Evolutionary conservation across 73 alveolate genomes (phyloP).

Genomic region (Paramecium pentaurelia): DNA sequence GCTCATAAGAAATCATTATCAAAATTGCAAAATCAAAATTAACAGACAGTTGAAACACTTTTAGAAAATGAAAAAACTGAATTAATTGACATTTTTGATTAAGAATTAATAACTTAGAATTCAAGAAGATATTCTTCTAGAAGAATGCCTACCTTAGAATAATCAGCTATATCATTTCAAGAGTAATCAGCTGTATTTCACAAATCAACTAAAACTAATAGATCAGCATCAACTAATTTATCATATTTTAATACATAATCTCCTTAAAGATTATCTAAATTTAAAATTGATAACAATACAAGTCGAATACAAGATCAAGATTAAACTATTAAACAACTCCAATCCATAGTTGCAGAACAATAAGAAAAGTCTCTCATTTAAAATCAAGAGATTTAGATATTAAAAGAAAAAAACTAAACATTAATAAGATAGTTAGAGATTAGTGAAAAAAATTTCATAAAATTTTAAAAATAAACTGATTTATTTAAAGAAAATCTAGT

Average conservation of each 20-base stretch:
- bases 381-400: neutral
- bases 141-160: slow-evolving; percentile 36
- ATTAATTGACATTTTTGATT: neutral
- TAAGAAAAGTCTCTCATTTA: neutral
- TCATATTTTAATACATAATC: slow-evolving; percentile 3
- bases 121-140: neutral
- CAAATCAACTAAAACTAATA: slow-evolving; percentile 33
- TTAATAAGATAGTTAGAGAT: neutral
- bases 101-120: neutral
- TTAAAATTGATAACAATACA: neutral
- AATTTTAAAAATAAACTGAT: slow-evolving; percentile 36
- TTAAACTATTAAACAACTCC: neutral
- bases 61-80: neutral
- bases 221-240: slow-evolving; percentile 42
- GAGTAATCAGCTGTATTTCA: slow-evolving; percentile 36
- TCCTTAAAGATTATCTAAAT: neutral
- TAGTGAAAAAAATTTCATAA: neutral
- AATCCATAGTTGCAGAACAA: neutral
- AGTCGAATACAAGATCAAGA: neutral
- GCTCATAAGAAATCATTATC: slow-evolving; percentile 18
- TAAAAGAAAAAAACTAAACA: neutral
- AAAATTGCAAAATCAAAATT: neutral
- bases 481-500: slow-evolving; percentile 33
- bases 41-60: slow-evolving; percentile 33
- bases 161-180: slow-evolving; percentile 30